A percentile compares a stretch with the other conserved stretches of the same genome.
Evolutionary conservation across 768 basidiomycete genomes (phyloP).

Genomic region (Tylopilus felleus): DNA sequence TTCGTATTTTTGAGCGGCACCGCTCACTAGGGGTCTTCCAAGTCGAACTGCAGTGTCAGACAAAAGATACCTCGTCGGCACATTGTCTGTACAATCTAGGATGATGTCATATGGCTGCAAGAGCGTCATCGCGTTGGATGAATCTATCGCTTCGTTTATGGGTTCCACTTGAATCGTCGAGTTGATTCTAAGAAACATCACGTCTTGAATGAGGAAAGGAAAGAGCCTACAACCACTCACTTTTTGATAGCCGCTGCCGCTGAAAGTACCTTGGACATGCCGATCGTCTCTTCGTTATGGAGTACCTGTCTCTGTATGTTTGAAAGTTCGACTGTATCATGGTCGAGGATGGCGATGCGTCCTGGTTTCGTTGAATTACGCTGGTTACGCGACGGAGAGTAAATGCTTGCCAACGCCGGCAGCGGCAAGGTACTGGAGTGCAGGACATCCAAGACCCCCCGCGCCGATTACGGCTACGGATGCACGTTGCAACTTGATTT

Average conservation of each 20-base stretch:
- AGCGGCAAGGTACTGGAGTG: slow-evolving; percentile 89
- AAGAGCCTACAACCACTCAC: slow-evolving; percentile 37
- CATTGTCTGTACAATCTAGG: slow-evolving; percentile 94
- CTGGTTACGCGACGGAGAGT: background rate
- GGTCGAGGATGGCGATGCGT: slow-evolving; percentile 80
- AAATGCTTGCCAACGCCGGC: slow-evolving; percentile 77
- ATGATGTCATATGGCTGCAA: slow-evolving; percentile 69
- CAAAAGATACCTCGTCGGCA: slow-evolving; percentile 87
- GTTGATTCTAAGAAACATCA: slow-evolving; percentile 58
- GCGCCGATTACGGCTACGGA: slow-evolving; percentile 89
- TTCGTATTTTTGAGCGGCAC: slow-evolving; percentile 85
- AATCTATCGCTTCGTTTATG: slow-evolving; percentile 48
- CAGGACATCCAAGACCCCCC: slow-evolving; percentile 94
- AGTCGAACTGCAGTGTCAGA: slow-evolving; percentile 80
- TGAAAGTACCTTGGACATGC: slow-evolving; percentile 77
- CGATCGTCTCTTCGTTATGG: slow-evolving; percentile 69
- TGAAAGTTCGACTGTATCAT: slow-evolving; percentile 82
- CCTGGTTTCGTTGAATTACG: slow-evolving; percentile 45
- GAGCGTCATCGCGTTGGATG: slow-evolving; percentile 62
- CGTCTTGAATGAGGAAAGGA: slow-evolving; percentile 1
- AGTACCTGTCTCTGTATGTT: slow-evolving; percentile 95
- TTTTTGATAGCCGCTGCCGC: slow-evolving; percentile 65
- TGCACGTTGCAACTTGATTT: slow-evolving; percentile 72
- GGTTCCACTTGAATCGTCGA: slow-evolving; percentile 60
- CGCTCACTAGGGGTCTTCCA: slow-evolving; percentile 82